Conservation (phyloP, 768 basidiomycete genomes). For the Suillus lakei region DNA sequence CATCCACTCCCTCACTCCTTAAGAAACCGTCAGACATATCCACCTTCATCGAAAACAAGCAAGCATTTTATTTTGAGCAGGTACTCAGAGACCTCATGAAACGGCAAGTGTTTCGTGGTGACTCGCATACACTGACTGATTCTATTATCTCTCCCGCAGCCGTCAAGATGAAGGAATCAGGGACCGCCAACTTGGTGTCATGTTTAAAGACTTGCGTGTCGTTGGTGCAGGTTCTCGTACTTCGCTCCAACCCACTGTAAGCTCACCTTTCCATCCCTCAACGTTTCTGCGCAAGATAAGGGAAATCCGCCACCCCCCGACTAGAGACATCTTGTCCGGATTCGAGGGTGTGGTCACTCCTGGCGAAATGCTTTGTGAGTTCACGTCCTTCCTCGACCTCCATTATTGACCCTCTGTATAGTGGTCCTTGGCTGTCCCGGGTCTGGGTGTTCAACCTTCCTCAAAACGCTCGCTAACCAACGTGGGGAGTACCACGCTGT, state of each 20-base stretch:
- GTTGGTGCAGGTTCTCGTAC: constrained; percentile 61
- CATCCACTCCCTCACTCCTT: neutral
- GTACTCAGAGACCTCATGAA: constrained; percentile 26
- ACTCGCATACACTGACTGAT: neutral
- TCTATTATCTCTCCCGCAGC: constrained; percentile 34
- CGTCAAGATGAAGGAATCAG: constrained; percentile 52
- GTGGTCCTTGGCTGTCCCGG: constrained; percentile 90
- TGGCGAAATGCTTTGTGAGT: constrained; percentile 73
- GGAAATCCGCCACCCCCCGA: constrained; percentile 58
- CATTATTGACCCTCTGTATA: constrained; percentile 26
- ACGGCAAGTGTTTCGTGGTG: constrained; percentile 18
- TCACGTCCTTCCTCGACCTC: neutral
- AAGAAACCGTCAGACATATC: neutral
- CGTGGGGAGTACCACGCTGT: constrained; percentile 69
- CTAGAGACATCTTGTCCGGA: constrained; percentile 56
- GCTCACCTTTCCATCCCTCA: constrained; percentile 62
- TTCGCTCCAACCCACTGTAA: constrained; percentile 60
- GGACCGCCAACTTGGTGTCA: constrained; percentile 59
- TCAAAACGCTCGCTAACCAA: constrained; percentile 84
- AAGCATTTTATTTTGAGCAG: constrained; percentile 33
- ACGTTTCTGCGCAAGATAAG: constrained; percentile 49
- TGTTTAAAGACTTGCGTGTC: constrained; percentile 62
- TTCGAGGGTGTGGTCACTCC: constrained; percentile 63
- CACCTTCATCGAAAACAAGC: neutral
- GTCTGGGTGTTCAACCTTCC: constrained; percentile 82